Percentiles rank a stretch among this genome's conserved stretches.
phyloP scores from a whole-genome alignment of 805 yeast species.

The Starmerella vaccinii region DNA sequence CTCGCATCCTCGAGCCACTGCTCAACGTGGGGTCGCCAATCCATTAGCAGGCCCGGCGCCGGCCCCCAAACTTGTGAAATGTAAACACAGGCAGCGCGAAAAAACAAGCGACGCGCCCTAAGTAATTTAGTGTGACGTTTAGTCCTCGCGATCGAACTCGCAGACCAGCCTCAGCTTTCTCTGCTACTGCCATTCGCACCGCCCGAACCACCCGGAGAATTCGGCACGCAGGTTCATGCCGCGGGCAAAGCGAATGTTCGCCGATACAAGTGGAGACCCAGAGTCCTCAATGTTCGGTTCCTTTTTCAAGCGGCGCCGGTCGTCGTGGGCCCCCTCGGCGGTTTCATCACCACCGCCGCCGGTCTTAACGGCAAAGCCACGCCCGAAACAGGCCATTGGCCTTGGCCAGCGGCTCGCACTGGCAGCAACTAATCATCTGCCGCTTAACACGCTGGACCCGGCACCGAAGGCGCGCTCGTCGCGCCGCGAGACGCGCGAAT shows the following conservation, averaged over 20 bases:
- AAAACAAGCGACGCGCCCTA: background rate
- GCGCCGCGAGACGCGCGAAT: conserved; percentile 6
- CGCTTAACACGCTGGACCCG: background rate
- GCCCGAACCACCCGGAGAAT: background rate
- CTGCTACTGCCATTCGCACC: background rate
- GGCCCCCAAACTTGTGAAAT: background rate
- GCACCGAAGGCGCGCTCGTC: background rate
- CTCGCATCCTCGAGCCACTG: conserved; percentile 27
- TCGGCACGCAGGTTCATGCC: background rate
- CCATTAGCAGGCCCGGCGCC: conserved; percentile 6
- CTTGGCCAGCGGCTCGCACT: conserved; percentile 2
- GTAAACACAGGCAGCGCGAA: background rate
- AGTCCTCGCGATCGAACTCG: background rate
- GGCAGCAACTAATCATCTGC: background rate
- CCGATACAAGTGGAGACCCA: background rate
- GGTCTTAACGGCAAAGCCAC: background rate
- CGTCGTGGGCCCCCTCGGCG: background rate
- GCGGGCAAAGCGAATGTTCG: conserved; percentile 5
- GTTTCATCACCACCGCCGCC: background rate
- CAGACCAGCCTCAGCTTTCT: no score
- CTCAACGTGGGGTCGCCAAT: conserved; percentile 26
- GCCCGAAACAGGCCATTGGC: background rate
- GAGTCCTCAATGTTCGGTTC: conserved; percentile 4
- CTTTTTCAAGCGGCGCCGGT: conserved; percentile 7
- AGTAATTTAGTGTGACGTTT: background rate